A percentile compares a stretch with the other conserved stretches of the same genome.
Conservation (phyloP, 1,139 yeast genomes). For the Blastobotrys petasosporus region DNA sequence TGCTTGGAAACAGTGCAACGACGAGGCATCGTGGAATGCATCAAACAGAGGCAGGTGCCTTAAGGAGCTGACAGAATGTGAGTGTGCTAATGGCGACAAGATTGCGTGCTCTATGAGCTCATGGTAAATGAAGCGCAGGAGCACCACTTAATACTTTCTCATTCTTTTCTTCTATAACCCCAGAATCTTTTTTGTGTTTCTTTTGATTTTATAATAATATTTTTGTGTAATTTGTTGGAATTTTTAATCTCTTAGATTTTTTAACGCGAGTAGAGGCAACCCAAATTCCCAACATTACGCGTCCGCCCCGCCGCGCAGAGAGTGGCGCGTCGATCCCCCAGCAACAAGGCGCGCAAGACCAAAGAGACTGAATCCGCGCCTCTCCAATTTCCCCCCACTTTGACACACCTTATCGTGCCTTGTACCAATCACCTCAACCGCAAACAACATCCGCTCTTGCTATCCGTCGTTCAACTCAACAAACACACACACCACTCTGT, state of each 20-base stretch:
- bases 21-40: slow-evolving; percentile 9
- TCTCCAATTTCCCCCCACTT: neutral
- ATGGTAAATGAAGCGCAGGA: too few relatives aligned
- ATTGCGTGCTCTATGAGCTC: too few relatives aligned
- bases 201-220: too few relatives aligned
- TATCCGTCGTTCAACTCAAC: too few relatives aligned
- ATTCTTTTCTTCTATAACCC: too few relatives aligned
- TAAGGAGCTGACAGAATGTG: slow-evolving; percentile 20
- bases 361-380: neutral
- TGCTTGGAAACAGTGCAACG: slow-evolving; percentile 16
- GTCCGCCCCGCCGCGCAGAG: neutral
- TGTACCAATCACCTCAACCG: neutral
- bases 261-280: too few relatives aligned
- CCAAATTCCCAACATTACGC: too few relatives aligned
- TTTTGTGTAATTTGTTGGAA: neutral
- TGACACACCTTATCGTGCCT: neutral
- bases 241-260: too few relatives aligned
- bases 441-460: too few relatives aligned
- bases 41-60: slow-evolving; percentile 17
- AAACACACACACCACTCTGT: too few relatives aligned
- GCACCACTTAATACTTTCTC: too few relatives aligned
- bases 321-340: neutral
- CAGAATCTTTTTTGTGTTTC: too few relatives aligned
- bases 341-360: neutral
- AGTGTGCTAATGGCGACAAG: slow-evolving; percentile 26